Percentiles rank a stretch among this genome's conserved stretches.
These are phyloP conservation scores for Neurospora sp. DNA, from an alignment of 495 filamentous ascomycete genomes.

Conservation along the genomic window DNA sequence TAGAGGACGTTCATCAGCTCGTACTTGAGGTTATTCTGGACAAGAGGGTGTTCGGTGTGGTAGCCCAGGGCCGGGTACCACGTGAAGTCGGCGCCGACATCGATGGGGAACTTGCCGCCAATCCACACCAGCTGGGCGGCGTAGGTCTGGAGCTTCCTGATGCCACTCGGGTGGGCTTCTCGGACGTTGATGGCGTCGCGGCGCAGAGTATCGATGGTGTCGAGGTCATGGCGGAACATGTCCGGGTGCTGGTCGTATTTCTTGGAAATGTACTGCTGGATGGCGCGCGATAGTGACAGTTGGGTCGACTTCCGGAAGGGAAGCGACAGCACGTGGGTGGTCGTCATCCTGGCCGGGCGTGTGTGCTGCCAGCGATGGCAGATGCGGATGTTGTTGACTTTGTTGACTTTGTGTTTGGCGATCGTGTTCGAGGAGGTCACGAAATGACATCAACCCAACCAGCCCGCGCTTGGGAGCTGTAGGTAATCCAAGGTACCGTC, in stretches of 20 bases:
- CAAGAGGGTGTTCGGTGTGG: slow-evolving; percentile 68
- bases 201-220: slow-evolving; percentile 74
- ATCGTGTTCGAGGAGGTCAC: background rate
- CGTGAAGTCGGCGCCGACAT: slow-evolving; percentile 88
- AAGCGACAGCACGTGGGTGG: slow-evolving; percentile 44
- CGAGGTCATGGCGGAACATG: slow-evolving; percentile 87
- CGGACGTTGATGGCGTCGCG: slow-evolving; percentile 75
- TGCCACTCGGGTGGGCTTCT: slow-evolving; percentile 82
- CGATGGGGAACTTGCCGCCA: slow-evolving; percentile 89
- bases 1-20: slow-evolving; percentile 90
- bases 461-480: background rate
- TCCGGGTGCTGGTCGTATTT: slow-evolving; percentile 99
- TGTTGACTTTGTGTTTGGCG: background rate
- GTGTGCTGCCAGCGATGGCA: background rate
- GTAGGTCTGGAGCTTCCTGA: slow-evolving; percentile 78
- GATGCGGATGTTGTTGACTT: background rate
- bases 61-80: slow-evolving; percentile 95
- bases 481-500: background rate
- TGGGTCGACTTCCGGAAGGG: slow-evolving; percentile 80
- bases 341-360: slow-evolving; percentile 1
- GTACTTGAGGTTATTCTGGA: slow-evolving; percentile 88
- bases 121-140: slow-evolving; percentile 92
- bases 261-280: slow-evolving; percentile 91
- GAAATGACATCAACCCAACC: background rate
- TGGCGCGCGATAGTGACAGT: slow-evolving; percentile 66